phyloP scores from a whole-genome alignment of 306 rosid species.

The Trifolium pratense region DNA sequence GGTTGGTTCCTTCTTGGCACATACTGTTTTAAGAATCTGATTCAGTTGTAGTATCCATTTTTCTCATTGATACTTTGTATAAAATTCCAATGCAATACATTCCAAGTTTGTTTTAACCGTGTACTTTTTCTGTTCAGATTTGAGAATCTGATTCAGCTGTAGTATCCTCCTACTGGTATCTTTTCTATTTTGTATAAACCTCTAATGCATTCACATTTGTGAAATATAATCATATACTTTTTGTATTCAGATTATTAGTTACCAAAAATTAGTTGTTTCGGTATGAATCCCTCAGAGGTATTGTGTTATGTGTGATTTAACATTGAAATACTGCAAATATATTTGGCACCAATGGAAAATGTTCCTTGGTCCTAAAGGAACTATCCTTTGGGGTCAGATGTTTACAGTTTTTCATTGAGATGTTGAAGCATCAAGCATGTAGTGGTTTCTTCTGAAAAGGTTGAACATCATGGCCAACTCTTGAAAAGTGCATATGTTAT shows the following conservation, averaged over 20 bases:
- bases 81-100: slow-evolving; percentile 33
- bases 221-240: background rate
- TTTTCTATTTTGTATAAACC: slow-evolving; percentile 35
- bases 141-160: slow-evolving; percentile 72
- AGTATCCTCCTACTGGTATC: slow-evolving; percentile 28
- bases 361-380: slow-evolving; percentile 2
- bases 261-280: slow-evolving; percentile 13
- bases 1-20: slow-evolving; percentile 95
- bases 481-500: background rate
- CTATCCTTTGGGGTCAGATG: slow-evolving; percentile 12
- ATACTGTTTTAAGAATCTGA: slow-evolving; percentile 73
- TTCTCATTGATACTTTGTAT: slow-evolving; percentile 34
- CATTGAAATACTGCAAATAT: background rate
- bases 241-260: slow-evolving; percentile 10
- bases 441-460: background rate
- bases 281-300: background rate
- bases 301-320: background rate
- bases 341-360: background rate
- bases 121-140: slow-evolving; percentile 37
- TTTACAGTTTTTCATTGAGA: slow-evolving; percentile 18
- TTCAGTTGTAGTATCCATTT: slow-evolving; percentile 67
- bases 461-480: background rate
- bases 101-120: background rate
- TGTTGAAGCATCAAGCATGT: slow-evolving; percentile 3
- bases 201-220: slow-evolving; percentile 26